These are phyloP conservation scores for Sugiyamaella pinicola DNA, from an alignment of 1,139 yeast species.

Conservation along the genomic window DNA sequence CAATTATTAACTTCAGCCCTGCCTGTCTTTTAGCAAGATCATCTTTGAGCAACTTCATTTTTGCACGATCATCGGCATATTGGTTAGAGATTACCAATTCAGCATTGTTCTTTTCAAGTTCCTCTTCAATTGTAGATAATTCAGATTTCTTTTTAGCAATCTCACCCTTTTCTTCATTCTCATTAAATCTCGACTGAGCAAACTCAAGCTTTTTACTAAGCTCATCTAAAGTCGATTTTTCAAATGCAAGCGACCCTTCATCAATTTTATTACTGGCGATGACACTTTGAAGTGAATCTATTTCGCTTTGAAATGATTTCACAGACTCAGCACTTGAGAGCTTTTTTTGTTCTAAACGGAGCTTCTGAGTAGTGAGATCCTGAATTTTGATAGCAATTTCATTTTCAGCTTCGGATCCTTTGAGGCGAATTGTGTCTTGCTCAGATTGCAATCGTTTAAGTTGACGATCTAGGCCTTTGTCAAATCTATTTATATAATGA, in stretches of 20 bases:
- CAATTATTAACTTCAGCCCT: constrained; percentile 37
- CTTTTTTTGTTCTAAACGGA: constrained; percentile 49
- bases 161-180: constrained; percentile 21
- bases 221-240: constrained; percentile 43
- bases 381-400: constrained; percentile 36
- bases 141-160: constrained; percentile 46
- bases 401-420: constrained; percentile 29
- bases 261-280: constrained; percentile 46
- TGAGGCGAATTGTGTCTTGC: constrained; percentile 24
- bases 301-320: constrained; percentile 40
- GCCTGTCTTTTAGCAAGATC: constrained; percentile 41
- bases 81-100: constrained; percentile 55
- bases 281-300: constrained; percentile 43
- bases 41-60: constrained; percentile 49
- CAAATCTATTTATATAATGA: constrained; percentile 19
- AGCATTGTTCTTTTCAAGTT: constrained; percentile 56
- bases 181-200: constrained; percentile 16
- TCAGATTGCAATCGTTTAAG: constrained; percentile 25
- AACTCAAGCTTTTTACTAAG: constrained; percentile 43
- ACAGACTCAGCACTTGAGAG: constrained; percentile 47
- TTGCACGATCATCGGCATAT: constrained; percentile 62
- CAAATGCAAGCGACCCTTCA: constrained; percentile 48
- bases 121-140: constrained; percentile 50
- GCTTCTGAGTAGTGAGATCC: constrained; percentile 43
- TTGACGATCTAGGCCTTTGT: constrained; percentile 23